These are phyloP conservation scores for Coemansia sp. DNA, from an alignment of 192 early-diverging fungal species.

Conservation along the genomic window DNA sequence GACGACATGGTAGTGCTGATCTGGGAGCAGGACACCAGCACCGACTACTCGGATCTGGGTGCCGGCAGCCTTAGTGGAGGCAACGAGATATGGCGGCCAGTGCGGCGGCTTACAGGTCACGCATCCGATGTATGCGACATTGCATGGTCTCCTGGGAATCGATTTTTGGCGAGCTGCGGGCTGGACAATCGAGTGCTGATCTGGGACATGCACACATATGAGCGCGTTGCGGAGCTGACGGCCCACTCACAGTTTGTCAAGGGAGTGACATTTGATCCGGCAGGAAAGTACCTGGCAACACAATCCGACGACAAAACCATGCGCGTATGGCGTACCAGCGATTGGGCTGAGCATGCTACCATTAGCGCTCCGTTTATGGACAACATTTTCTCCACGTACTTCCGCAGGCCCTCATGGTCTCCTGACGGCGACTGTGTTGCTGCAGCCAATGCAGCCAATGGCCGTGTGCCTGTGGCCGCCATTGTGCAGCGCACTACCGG, in stretches of 20 bases:
- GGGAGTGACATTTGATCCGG: constrained; percentile 94
- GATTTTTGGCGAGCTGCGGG: constrained; percentile 86
- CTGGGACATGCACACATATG: constrained; percentile 83
- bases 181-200: constrained; percentile 79
- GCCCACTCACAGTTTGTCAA: constrained; percentile 89
- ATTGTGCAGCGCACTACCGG: constrained; percentile 67
- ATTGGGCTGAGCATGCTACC: constrained; percentile 79
- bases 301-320: constrained; percentile 92
- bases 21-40: constrained; percentile 75
- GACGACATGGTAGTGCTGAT: constrained; percentile 93
- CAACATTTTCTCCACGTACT: constrained; percentile 86
- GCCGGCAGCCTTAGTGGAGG: constrained; percentile 13
- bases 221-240: constrained; percentile 62
- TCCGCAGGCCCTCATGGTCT: constrained; percentile 90
- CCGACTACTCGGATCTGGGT: constrained; percentile 1
- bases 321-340: constrained; percentile 80
- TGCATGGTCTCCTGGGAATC: constrained; percentile 86
- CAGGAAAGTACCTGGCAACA: constrained; percentile 86
- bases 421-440: constrained; percentile 94
- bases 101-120: constrained; percentile 76
- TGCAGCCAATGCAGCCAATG: constrained; percentile 84
- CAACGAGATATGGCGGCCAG: constrained; percentile 67
- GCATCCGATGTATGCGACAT: constrained; percentile 91
- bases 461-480: constrained; percentile 72
- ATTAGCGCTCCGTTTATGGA: constrained; percentile 71